Evolutionary conservation across 164 flowering plant species (phyloP), one percentile per base, ranked within the genome.

Genomic region (Chloranthus sessilifolius): DNA sequence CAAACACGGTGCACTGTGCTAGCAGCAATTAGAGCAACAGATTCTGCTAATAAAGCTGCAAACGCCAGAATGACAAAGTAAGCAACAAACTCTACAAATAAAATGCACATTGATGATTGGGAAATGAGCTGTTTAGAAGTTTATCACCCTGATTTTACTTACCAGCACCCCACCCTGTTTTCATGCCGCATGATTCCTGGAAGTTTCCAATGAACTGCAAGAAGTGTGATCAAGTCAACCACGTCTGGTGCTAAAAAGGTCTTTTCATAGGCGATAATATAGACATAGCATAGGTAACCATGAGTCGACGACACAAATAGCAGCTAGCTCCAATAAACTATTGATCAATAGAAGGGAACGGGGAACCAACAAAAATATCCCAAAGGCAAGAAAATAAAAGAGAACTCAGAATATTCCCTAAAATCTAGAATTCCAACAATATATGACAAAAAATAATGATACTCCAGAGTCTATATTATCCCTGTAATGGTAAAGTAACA

Each of bases 111-210:
- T 21, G n/a, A n/a, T n/a, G n/a, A n/a, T n/a, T n/a, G n/a, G n/a
- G n/a, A n/a, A n/a, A n/a, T n/a, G n/a, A n/a, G n/a, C n/a, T n/a
- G n/a, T n/a, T n/a, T n/a, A n/a, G n/a, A n/a, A n/a, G n/a, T n/a
- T n/a, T n/a, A n/a, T n/a, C n/a, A n/a, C n/a, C 33, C 40, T 14
- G 7, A 47, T 16, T 39, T 14, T 22, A 69, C 83, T 67, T 60
- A 90, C 98, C 95, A 58, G 98, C 80, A 64, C 96, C 96, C 98
- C 98, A 90, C 0, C 96, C 98, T 58, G 87, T 90, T 61, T 46
- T 79, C 47, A 65, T 53, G 46, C 96, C 96, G 73, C 62, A 54
- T 23, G 80, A 69, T 70, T 90, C 96, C 69, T 90, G 98, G 56
- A 82, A 81, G 66, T 87, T 90, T 26, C 95, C 98, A 67, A 90